A percentile compares a stretch with the other conserved stretches of the same genome.
These are phyloP conservation scores for Solanum chilense DNA, from an alignment of 257 asterid species.

Conservation along the genomic window DNA sequence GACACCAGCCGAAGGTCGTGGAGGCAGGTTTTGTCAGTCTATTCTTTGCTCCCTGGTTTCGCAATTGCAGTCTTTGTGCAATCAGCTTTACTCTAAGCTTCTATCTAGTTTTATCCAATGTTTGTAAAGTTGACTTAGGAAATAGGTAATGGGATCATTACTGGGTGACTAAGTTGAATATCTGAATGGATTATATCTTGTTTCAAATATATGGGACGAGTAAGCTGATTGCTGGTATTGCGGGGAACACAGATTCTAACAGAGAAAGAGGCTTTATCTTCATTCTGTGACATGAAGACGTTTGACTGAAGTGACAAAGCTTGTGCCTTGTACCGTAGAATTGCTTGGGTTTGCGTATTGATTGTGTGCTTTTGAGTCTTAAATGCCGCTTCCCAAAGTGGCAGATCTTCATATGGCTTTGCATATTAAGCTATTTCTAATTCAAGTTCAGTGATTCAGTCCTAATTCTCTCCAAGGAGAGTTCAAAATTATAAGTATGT, in stretches of 20 bases:
- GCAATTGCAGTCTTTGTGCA: neutral
- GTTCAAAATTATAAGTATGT: neutral
- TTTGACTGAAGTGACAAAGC: neutral
- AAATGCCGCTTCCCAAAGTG: neutral
- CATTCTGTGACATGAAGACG: neutral
- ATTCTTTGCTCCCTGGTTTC: neutral
- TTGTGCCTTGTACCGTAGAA: neutral
- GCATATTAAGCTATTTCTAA: neutral
- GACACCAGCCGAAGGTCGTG: slow-evolving; percentile 1
- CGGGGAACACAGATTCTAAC: neutral
- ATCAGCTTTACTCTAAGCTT: neutral
- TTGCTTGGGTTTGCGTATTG: neutral
- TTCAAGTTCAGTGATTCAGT: neutral
- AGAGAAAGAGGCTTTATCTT: neutral
- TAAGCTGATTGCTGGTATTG: neutral
- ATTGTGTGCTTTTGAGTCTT: neutral
- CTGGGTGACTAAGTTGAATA: neutral
- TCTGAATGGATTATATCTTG: neutral
- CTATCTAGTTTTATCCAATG: neutral
- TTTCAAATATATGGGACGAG: neutral
- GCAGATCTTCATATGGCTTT: neutral
- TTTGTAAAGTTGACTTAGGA: neutral
- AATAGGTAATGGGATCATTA: neutral
- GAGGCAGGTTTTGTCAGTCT: slow-evolving; percentile 8
- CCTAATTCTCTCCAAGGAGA: neutral